A percentile compares a stretch with the other conserved stretches of the same genome.
Evolutionary conservation across 495 filamentous ascomycete species (phyloP).

Genomic region (Podospora comata): DNA sequence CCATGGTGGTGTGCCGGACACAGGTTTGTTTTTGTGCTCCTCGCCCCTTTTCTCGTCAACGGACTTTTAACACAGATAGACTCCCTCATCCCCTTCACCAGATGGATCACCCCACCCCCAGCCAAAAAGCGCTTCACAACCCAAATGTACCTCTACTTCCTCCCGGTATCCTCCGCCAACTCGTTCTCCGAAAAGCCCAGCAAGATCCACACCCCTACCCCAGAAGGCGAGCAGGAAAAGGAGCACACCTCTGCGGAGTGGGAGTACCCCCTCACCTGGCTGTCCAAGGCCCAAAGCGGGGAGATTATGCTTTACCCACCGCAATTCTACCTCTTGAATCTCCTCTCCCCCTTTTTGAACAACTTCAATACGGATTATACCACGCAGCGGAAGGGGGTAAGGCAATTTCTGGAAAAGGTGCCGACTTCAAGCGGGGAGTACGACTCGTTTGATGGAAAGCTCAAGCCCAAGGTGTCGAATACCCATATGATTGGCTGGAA

Average conservation of each 20-base stretch:
- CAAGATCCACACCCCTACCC: conserved; percentile 48
- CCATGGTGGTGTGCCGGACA: not conserved
- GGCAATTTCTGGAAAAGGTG: conserved; percentile 52
- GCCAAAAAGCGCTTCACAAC: conserved; percentile 77
- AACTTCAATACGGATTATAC: not conserved
- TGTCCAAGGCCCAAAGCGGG: conserved; percentile 54
- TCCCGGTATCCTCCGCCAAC: conserved; percentile 53
- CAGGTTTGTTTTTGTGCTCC: not conserved
- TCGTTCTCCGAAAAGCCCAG: not conserved
- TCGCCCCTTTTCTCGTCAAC: not conserved
- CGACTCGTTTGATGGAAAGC: conserved; percentile 15
- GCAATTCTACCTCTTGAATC: conserved; percentile 73
- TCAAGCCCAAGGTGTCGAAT: conserved; percentile 30
- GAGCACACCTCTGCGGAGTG: conserved; percentile 85
- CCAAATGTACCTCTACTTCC: conserved; percentile 94
- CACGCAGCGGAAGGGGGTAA: not conserved
- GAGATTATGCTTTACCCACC: conserved; percentile 87
- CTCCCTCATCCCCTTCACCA: conserved; percentile 75
- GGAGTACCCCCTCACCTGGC: conserved; percentile 64
- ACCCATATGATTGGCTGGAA: conserved; percentile 58
- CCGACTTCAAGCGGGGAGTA: conserved; percentile 27
- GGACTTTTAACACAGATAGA: conserved; percentile 35
- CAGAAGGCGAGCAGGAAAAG: conserved; percentile 64
- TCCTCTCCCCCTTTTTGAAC: conserved; percentile 60
- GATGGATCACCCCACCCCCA: conserved; percentile 81